Base-by-base conservation (phyloP, 345 rosid species). In the Brassica napus region DNA sequence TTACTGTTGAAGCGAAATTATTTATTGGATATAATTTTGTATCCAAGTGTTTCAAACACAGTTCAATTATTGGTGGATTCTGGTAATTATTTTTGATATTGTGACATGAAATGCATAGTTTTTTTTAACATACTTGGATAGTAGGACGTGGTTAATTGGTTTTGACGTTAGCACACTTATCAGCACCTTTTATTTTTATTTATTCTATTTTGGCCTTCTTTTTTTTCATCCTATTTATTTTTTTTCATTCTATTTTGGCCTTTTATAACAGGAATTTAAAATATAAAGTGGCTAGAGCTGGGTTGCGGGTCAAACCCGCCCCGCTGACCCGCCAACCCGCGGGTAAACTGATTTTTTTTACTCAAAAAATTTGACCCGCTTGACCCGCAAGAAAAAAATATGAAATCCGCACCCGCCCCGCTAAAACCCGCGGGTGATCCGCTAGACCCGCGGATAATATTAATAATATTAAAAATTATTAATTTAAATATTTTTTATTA, bases 251-350 rank as follows among this genome's bases (percentile, higher is more conserved):
- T 24, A 23, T 58, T 10, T 4, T 59, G 30, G 26, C 42, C 21
- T 49, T 26, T 77, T 71, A 52, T 70, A 9, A 64, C 10, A 57
- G 73, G 77, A 78, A 18, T 18, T 18, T 18, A 18, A 55, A 78
- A 77, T 78, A 71, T 39, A 21, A 73, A 61, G 54, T 67, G 68
- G 68, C 68, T n/a, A n/a, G n/a, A n/a, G n/a, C n/a, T n/a, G n/a
- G n/a, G n/a, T n/a, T n/a, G n/a, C n/a, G n/a, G n/a, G n/a, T n/a
- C n/a, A n/a, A n/a, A n/a, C n/a, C n/a, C n/a, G n/a, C n/a, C n/a
- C n/a, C n/a, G n/a, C n/a, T n/a, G n/a, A n/a, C n/a, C n/a, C n/a
- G n/a, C n/a, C n/a, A n/a, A n/a, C n/a, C n/a, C n/a, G n/a, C n/a
- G n/a, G n/a, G n/a, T n/a, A n/a, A n/a, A n/a, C n/a, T n/a, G n/a